Base-by-base conservation (phyloP, 176 grass and related monocot species). In the Rhynchospora pubera region DNA sequence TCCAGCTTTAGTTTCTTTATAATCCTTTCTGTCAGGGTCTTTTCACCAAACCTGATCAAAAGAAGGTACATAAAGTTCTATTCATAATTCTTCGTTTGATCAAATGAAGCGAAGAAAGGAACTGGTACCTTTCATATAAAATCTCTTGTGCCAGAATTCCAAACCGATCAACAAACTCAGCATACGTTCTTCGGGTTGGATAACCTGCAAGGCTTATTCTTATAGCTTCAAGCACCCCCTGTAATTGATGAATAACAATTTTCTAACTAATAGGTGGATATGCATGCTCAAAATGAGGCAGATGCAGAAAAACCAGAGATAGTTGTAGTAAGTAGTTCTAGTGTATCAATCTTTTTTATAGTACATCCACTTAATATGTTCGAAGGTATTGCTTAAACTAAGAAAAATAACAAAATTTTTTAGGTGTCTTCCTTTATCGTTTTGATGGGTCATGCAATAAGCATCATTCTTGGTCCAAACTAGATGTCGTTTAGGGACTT, bases 161-260 rank as follows among this genome's bases (percentile, higher is more conserved):
- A 97, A 93, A 97, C 67, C 93, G 91, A 62, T 93, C 75, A 65
- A 90, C 39, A 82, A 97, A 97, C 89, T 97, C 93, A 81, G 91
- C 84, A 75, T 93, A 97, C 86, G 87, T 86, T 85, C 89, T 93
- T 58, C 93, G 75, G 79, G 93, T 97, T 72, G 93, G 93, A 88
- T 97, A 97, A 84, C 93, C 93, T 83, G 93, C 93, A 83, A 97
- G 87, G 84, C 93, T 97, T 88, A 97, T 97, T 85, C 91, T 91
- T 80, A 97, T 90, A 78, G 93, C 91, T 85, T 97, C 93, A 80
- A 97, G 91, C 42, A 97, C 93, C 87, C 93, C 93, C 93, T 97
- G 63, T 12, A 85, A 50, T 51, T 8, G 64, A 83, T 48, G 79
- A 53, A 44, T 30, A 26, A 39, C 60, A 83, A 63, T 57, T 73